Base-by-base conservation (phyloP, 2,329 filamentous ascomycete genomes). In the Penicillium sp. region DNA sequence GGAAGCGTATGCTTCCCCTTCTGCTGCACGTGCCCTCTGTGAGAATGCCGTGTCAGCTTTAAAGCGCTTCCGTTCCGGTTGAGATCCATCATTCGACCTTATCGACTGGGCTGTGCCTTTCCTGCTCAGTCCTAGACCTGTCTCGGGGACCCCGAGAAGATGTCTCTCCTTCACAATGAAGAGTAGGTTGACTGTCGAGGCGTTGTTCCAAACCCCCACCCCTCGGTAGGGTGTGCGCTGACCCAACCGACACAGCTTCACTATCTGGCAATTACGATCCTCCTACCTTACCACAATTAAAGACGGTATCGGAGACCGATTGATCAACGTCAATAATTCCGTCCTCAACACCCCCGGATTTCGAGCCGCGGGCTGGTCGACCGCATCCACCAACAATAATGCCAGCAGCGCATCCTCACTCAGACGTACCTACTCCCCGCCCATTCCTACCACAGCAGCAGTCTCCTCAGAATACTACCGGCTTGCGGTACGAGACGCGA, bases 391-490 rank as follows among this genome's bases (percentile, higher is more conserved):
- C 31, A 73, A 68, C 73, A 66, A 67, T 53, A 58, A 42, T 39
- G 23, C 68, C 29, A 67, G 69, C 58, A 68, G 59, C 53, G 82
- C 85, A 26, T 77, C 81, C 25, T 81, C 85, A 57, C 80, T 85
- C 68, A 86, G 85, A 70, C 81, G 86, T 60, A 86, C 86, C 21
- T 87, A 88, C 71, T 88, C 85, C 11, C 86, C 86, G 31, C 86
- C 86, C 1, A 88, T 88, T 31, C 86, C 86, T 31, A 87, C 86
- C 4, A 75, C 74, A 1, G 69, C 75, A 2, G 82, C 84, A 3
- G 79, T 86, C 60, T 81, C 83, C 39, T 83, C 82, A 25, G 85
- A 88, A 62, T 88, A 88, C 70, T 88, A 88, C 67, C 81, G 84
- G 53, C 78, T 83, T 69, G 75, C 56, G 73, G 61, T 54, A 33